These are phyloP conservation scores for Chytridiales sp. DNA, from an alignment of 371 early-diverging fungal genomes.

Conservation along the genomic window DNA sequence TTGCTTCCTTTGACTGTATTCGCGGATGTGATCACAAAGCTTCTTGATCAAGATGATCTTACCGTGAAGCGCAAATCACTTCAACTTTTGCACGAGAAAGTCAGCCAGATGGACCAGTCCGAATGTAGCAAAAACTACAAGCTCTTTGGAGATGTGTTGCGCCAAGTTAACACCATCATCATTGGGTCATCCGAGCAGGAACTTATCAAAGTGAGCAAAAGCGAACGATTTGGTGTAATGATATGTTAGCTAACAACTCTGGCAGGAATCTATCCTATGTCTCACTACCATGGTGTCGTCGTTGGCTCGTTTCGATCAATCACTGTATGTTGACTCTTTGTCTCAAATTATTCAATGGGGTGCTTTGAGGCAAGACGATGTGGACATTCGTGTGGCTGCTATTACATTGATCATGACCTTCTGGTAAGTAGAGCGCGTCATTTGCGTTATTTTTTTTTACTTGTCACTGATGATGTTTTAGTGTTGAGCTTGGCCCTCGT, in stretches of 20 bases:
- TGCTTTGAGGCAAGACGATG: background rate
- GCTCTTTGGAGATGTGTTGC: too few relatives aligned
- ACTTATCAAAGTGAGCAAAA: too few relatives aligned
- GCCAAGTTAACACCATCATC: too few relatives aligned
- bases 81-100: conserved; percentile 8
- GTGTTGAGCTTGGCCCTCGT: conserved; percentile 75
- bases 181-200: too few relatives aligned
- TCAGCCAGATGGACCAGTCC: too few relatives aligned
- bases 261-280: conserved; percentile 6
- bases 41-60: conserved; percentile 66
- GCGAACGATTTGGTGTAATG: too few relatives aligned
- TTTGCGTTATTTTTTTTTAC: background rate
- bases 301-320: conserved; percentile 4
- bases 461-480: background rate
- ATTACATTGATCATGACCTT: conserved; percentile 10
- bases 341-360: background rate
- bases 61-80: conserved; percentile 5
- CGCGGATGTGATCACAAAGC: conserved; percentile 61
- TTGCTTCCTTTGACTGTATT: conserved; percentile 75
- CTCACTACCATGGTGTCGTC: conserved; percentile 3
- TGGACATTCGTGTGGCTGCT: conserved; percentile 12
- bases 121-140: too few relatives aligned
- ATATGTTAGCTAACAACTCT: background rate
- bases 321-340: conserved; percentile 8
- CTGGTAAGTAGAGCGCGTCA: conserved; percentile 3